A percentile compares a stretch with the other conserved stretches of the same genome.
Conservation (phyloP, 2,329 filamentous ascomycete species). For the Aspergillus awamori region DNA sequence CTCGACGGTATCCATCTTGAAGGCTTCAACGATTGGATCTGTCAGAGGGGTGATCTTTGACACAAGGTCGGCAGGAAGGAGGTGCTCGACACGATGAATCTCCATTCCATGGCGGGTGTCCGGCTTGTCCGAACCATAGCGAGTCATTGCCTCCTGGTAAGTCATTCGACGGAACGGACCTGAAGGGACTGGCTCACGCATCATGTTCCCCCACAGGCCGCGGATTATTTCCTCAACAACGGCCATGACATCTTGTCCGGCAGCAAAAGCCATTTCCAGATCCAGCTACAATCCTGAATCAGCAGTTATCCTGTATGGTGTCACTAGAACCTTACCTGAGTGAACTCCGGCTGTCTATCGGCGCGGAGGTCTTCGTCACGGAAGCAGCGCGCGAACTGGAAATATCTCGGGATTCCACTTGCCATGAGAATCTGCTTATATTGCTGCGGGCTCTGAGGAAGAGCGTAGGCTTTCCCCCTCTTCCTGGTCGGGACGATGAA, state of each 20-base stretch:
- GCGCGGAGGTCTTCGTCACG: slow-evolving; percentile 91
- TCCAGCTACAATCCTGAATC: slow-evolving; percentile 66
- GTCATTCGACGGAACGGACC: slow-evolving; percentile 61
- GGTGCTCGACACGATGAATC: slow-evolving; percentile 67
- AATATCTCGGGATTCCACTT: slow-evolving; percentile 78
- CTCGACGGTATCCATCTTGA: slow-evolving; percentile 60
- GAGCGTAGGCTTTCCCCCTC: slow-evolving; percentile 77
- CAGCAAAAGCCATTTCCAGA: slow-evolving; percentile 88
- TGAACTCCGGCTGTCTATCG: slow-evolving; percentile 95
- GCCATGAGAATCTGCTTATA: slow-evolving; percentile 99
- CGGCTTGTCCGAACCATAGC: slow-evolving; percentile 89
- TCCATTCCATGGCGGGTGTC: slow-evolving; percentile 75
- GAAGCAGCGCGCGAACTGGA: slow-evolving; percentile 92
- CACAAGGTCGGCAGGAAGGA: slow-evolving; percentile 66
- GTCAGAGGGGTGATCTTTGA: slow-evolving; percentile 72
- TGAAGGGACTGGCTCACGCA: slow-evolving; percentile 46
- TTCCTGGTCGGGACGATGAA: slow-evolving; percentile 88
- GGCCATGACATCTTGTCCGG: slow-evolving; percentile 69
- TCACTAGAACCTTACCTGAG: slow-evolving; percentile 62
- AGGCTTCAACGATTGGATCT: slow-evolving; percentile 72
- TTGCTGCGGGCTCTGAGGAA: slow-evolving; percentile 95
- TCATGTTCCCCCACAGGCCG: slow-evolving; percentile 57
- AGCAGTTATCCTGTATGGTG: not conserved
- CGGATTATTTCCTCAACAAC: slow-evolving; percentile 56
- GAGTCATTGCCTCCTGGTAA: slow-evolving; percentile 77